phyloP scores from a whole-genome alignment of 208 protist genomes.

The Acanthamoeba royreba region DNA sequence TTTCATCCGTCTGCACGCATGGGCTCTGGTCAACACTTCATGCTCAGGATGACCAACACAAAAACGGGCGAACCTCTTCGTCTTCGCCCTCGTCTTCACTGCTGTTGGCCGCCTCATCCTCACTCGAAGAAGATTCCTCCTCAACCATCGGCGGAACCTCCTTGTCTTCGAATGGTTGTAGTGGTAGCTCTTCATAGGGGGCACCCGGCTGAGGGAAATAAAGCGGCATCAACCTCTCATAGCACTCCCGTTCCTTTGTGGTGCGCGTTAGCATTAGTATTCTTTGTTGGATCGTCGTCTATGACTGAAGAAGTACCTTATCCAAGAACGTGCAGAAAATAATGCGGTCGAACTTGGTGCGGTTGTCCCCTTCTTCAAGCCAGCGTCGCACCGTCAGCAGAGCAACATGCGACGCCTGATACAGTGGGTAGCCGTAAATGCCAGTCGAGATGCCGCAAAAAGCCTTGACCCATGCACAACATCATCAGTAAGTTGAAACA shows the following conservation, averaged over 20 bases:
- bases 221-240: background rate
- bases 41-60: too few species aligned
- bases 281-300: too few species aligned
- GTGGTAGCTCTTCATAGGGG: background rate
- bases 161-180: background rate
- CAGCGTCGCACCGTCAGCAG: background rate
- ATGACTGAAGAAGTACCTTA: background rate
- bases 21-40: too few species aligned
- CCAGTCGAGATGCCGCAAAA: constrained; percentile 28
- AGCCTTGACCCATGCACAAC: background rate
- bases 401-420: background rate
- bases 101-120: too few species aligned
- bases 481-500: background rate
- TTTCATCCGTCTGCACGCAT: too few species aligned
- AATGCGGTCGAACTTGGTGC: background rate
- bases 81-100: too few species aligned
- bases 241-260: background rate
- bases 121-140: too few species aligned
- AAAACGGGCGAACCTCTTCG: too few species aligned
- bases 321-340: constrained; percentile 32
- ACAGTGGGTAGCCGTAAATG: background rate
- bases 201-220: background rate
- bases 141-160: too few species aligned
- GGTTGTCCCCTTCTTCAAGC: background rate
- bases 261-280: background rate